A percentile compares a stretch with the other conserved stretches of the same genome.
Evolutionary conservation across 208 protist genomes (phyloP).

Genomic region (Porcisia hertigi): DNA sequence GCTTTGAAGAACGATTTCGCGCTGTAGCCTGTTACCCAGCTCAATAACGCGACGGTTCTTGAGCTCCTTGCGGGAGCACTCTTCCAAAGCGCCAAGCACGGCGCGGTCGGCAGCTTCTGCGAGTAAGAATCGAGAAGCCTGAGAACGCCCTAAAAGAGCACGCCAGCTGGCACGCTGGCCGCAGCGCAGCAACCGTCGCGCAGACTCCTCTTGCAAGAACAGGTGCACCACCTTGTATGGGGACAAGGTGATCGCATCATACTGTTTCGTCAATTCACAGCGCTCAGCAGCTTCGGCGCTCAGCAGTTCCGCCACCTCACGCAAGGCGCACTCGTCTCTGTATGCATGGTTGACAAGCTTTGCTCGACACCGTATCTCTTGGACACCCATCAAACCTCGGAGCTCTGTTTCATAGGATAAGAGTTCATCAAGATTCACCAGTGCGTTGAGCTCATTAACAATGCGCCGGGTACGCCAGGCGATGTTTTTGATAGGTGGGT

Average conservation of each 20-base stretch:
- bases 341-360: conserved; percentile 48
- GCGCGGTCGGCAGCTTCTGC: conserved; percentile 14
- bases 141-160: background rate
- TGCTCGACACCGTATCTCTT: conserved; percentile 52
- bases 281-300: conserved; percentile 38
- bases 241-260: background rate
- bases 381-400: conserved; percentile 42
- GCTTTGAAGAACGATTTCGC: conserved; percentile 18
- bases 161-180: conserved; percentile 3
- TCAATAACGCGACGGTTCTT: conserved; percentile 47
- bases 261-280: conserved; percentile 1
- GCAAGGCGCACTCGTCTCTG: conserved; percentile 44
- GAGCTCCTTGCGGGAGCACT: conserved; percentile 32
- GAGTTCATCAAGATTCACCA: conserved; percentile 34
- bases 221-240: conserved; percentile 20
- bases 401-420: conserved; percentile 50
- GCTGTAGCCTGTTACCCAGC: conserved; percentile 43
- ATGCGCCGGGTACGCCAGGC: conserved; percentile 66
- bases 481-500: conserved; percentile 19
- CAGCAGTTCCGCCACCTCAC: conserved; percentile 37
- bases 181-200: conserved; percentile 20
- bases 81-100: conserved; percentile 15
- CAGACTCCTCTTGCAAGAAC: conserved; percentile 30
- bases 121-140: conserved; percentile 1
- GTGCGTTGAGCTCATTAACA: conserved; percentile 50